These are phyloP conservation scores for Trichothecium roseum DNA, from an alignment of 2,329 filamentous ascomycete species.

Conservation along the genomic window DNA sequence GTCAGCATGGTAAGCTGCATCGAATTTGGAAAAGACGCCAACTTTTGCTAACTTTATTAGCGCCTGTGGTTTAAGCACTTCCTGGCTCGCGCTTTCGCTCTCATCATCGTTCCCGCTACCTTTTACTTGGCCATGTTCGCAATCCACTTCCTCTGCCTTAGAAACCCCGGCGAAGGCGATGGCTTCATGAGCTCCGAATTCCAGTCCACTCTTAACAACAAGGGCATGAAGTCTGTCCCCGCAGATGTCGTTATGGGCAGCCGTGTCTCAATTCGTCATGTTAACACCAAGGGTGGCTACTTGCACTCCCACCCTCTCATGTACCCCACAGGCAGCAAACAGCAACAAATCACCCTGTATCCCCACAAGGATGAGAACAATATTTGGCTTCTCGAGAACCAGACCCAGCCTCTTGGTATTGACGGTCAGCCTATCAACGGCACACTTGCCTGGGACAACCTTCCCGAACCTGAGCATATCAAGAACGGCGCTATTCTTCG, in stretches of 20 bases:
- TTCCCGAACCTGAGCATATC: conserved; percentile 57
- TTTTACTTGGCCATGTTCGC: conserved; percentile 98
- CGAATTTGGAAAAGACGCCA: neutral
- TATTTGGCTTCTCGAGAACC: conserved; percentile 86
- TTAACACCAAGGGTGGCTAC: conserved; percentile 96
- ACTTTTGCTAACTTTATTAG: conserved; percentile 17
- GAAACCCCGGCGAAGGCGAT: conserved; percentile 93
- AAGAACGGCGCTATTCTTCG: conserved; percentile 71
- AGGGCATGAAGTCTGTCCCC: conserved; percentile 90
- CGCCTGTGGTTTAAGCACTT: conserved; percentile 90
- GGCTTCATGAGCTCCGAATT: conserved; percentile 99
- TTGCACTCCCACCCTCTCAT: conserved; percentile 94
- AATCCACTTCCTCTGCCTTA: conserved; percentile 87
- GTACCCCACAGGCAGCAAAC: conserved; percentile 96
- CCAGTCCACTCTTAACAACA: conserved; percentile 92
- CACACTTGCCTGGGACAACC: conserved; percentile 71
- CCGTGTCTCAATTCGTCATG: conserved; percentile 75
- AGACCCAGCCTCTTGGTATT: conserved; percentile 75
- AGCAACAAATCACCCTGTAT: conserved; percentile 96
- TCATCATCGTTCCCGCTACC: conserved; percentile 76
- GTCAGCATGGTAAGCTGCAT: conserved; percentile 58
- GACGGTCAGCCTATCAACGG: conserved; percentile 72
- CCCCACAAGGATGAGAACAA: conserved; percentile 99
- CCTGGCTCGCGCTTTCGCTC: conserved; percentile 78
- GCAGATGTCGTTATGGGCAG: conserved; percentile 88